Base-by-base conservation (phyloP, 345 rosid genomes). In the Lepidium aucheri region DNA sequence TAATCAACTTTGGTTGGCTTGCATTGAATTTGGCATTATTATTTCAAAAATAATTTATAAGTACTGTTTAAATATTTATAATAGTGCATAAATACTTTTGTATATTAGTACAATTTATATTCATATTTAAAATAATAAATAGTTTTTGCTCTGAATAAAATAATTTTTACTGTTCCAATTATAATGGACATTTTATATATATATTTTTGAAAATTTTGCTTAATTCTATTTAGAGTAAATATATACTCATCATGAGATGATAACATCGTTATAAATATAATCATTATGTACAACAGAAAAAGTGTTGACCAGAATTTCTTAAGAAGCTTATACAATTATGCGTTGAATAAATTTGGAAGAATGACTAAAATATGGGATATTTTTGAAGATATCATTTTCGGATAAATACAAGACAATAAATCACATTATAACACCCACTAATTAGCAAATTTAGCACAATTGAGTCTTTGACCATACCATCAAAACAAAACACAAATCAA, bases 391-490 rank as follows among this genome's bases (percentile, higher is more conserved):
- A 55, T 64, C 53, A 56, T 46, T 72, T 64, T 57, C 70, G 32
- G 65, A 56, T 64, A 55, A 47, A 56, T 65, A 72, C 59, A 56
- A 72, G 65, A 63, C 41, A 47, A 18, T 7, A 47, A 8, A 63
- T 44, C 39, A 54, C 39, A 32, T 28, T n/a, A 24, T 36, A 6
- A 12, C 17, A 54, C 64, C 69, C 63, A 72, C 63, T 63, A 56
- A 55, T 47, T 63, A 72, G 65, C 51, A 64, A 11, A 47, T 49
- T 17, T 70, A 55, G 49, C 66, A 72, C 58, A 33, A 41, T 72
- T 33, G 66, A 50, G 71, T 65, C 71, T 72, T 72, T 72, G 76
- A 72, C 76, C 76, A 65, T 57, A 41, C 66, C 71, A 65, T 65
- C 43, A 28, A 63, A 71, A 71, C 62, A 70, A 61, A 68, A 65